phyloP scores from a whole-genome alignment of 495 filamentous ascomycete species.

The Glutinoglossum americanum region DNA sequence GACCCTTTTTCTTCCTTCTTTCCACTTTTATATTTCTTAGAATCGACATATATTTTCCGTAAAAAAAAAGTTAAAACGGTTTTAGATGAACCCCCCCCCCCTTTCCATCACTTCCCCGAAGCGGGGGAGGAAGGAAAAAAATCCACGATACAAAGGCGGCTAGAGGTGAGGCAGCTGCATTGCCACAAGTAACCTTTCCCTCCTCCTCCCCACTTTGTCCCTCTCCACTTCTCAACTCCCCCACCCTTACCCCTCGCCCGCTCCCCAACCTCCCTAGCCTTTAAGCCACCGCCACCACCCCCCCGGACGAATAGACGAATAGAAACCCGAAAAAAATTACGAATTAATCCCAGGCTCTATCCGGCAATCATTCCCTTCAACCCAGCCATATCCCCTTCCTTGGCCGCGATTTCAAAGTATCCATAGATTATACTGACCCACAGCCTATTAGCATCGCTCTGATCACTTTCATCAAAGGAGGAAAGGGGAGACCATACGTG shows the following conservation, averaged over 20 bases:
- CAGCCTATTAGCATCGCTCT: not conserved
- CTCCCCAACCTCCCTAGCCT: not conserved
- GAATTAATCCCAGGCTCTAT: not conserved
- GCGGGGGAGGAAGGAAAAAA: not conserved
- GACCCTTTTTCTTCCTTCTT: not conserved
- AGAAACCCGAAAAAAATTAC: not conserved
- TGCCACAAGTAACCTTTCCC: too few species aligned
- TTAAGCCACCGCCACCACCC: not conserved
- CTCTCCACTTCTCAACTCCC: not conserved
- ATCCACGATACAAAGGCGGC: not conserved
- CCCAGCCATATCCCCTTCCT: conserved; percentile 84
- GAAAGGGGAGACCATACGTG: conserved; percentile 48
- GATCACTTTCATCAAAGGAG: not conserved
- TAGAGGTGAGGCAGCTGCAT: not conserved
- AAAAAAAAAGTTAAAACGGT: too few species aligned
- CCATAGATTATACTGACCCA: conserved; percentile 75
- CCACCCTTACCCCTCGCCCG: not conserved
- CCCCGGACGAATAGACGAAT: not conserved
- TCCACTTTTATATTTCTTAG: not conserved
- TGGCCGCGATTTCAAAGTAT: conserved; percentile 97
- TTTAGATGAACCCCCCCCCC: not conserved
- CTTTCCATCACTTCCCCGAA: not conserved
- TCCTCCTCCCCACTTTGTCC: not conserved
- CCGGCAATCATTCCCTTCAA: conserved; percentile 68
- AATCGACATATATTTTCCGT: not conserved